phyloP scores from a whole-genome alignment of 1,139 yeast genomes.

The Candida pseudocylindracea region DNA sequence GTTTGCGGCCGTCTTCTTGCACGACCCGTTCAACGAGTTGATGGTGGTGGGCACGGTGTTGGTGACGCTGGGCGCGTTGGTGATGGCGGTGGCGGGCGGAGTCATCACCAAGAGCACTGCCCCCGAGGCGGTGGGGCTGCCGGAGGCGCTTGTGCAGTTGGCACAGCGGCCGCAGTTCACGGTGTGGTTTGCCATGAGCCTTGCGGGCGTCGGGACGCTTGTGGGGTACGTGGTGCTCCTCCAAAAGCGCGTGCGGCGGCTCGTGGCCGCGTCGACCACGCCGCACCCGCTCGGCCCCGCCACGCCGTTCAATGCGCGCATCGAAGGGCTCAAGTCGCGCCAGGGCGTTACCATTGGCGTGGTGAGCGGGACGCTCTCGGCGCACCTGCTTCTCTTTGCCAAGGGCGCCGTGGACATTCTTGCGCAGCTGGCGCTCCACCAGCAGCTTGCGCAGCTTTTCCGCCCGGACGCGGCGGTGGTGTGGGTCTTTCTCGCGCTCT shows the following conservation, averaged over 20 bases:
- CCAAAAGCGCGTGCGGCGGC: conserved; percentile 1
- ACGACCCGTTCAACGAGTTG: conserved; percentile 39
- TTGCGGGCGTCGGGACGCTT: conserved; percentile 9
- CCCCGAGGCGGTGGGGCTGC: conserved; percentile 5
- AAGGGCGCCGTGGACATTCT: conserved; percentile 61
- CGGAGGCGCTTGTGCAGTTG: conserved; percentile 9
- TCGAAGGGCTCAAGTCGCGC: conserved; percentile 6
- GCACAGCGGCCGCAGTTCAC: conserved; percentile 9
- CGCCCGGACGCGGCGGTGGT: conserved; percentile 10
- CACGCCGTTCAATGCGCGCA: background rate
- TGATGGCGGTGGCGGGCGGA: conserved; percentile 57
- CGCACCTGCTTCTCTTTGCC: conserved; percentile 70
- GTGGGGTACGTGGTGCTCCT: conserved; percentile 7
- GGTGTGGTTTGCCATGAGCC: conserved; percentile 17
- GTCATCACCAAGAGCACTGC: conserved; percentile 1
- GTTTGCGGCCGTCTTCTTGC: conserved; percentile 42
- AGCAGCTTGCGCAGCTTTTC: conserved; percentile 2
- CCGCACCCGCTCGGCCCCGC: background rate
- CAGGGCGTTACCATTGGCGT: conserved; percentile 46
- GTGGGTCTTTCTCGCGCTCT: conserved; percentile 11
- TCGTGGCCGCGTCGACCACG: conserved; percentile 1
- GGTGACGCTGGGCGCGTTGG: conserved; percentile 53
- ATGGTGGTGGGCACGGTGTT: conserved; percentile 44
- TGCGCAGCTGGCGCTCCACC: conserved; percentile 18
- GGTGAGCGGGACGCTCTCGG: conserved; percentile 60